Conservation (phyloP, 257 asterid species). For the Fraxinus excelsior region DNA sequence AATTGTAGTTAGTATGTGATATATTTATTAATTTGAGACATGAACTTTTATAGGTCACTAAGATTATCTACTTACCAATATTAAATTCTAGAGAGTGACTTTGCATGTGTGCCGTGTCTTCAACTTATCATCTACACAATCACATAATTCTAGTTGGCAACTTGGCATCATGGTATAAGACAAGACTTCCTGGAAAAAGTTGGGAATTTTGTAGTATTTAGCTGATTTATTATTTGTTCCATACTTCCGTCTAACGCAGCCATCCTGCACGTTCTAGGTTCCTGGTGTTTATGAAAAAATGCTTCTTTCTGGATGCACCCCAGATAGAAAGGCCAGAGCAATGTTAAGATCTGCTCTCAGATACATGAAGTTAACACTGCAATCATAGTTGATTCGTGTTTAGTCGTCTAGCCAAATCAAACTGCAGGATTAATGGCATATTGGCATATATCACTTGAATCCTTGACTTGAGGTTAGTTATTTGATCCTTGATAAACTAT, state of each 20-base stretch:
- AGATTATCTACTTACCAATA: not conserved
- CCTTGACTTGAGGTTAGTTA: not conserved
- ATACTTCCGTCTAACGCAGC: not conserved
- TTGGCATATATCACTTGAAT: not conserved
- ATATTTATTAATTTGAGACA: no score
- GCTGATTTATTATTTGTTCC: not conserved
- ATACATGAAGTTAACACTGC: conserved; percentile 74
- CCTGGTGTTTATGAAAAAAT: conserved; percentile 94
- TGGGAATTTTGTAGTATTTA: not conserved
- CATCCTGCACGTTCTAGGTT: conserved; percentile 46
- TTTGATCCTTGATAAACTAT: not conserved
- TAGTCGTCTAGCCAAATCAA: not conserved
- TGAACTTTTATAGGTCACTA: no score
- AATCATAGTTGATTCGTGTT: conserved; percentile 33
- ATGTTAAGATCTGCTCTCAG: conserved; percentile 89
- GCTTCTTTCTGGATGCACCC: conserved; percentile 80
- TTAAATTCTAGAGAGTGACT: not conserved
- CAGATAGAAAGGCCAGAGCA: conserved; percentile 95
- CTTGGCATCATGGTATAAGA: not conserved
- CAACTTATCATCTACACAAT: not conserved
- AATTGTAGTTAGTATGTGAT: no score
- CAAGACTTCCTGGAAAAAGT: not conserved
- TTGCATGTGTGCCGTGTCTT: not conserved
- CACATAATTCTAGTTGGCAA: not conserved
- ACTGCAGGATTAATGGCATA: not conserved